These are phyloP conservation scores for Hypoxylon perforatum DNA, from an alignment of 495 filamentous ascomycete species.

Conservation along the genomic window DNA sequence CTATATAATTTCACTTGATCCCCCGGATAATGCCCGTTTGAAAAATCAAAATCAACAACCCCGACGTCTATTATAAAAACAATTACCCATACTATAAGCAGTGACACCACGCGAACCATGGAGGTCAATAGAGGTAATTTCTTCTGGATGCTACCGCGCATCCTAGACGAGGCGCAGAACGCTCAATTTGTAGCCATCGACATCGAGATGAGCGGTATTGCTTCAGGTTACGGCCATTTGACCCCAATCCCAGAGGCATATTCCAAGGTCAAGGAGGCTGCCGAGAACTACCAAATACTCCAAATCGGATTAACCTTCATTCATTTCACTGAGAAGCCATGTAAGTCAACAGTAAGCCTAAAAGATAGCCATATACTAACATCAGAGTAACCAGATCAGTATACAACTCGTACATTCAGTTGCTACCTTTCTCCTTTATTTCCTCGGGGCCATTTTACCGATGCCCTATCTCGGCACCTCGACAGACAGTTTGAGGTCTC, in stretches of 20 bases:
- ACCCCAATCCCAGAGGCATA: slow-evolving; percentile 73
- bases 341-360: slow-evolving; percentile 8
- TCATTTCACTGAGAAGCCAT: slow-evolving; percentile 61
- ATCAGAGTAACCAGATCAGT: slow-evolving; percentile 44
- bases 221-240: slow-evolving; percentile 6
- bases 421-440: slow-evolving; percentile 69
- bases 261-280: slow-evolving; percentile 69
- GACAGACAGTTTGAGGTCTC: slow-evolving; percentile 52
- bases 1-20: too few relatives aligned
- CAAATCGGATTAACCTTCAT: slow-evolving; percentile 81
- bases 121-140: slow-evolving; percentile 70
- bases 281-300: slow-evolving; percentile 76
- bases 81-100: neutral
- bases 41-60: too few relatives aligned
- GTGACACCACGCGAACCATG: slow-evolving; percentile 57
- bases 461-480: slow-evolving; percentile 22
- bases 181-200: slow-evolving; percentile 78
- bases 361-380: neutral
- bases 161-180: slow-evolving; percentile 68
- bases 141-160: slow-evolving; percentile 62
- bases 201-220: slow-evolving; percentile 81
- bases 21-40: too few relatives aligned
- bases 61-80: neutral
- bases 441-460: slow-evolving; percentile 7
- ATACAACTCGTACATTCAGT: slow-evolving; percentile 69